Conservation (phyloP, 208 protist species). For the Zelonia costaricensis region DNA sequence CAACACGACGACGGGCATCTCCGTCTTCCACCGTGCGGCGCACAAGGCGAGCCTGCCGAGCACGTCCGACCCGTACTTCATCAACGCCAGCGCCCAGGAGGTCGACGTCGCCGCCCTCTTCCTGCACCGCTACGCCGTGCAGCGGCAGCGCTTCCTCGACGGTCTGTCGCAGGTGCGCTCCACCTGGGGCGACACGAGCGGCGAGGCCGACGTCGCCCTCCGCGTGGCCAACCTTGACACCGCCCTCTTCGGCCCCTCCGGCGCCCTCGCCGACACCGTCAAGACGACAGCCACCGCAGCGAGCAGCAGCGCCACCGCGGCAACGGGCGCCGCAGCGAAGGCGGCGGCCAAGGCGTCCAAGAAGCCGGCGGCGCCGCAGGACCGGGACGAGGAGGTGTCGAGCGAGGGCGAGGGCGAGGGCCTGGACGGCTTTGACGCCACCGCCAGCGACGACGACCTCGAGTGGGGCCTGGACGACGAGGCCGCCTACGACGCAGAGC, state of each 20-base stretch:
- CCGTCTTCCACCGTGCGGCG: conserved; percentile 77
- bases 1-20: conserved; percentile 45
- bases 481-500: conserved; percentile 45
- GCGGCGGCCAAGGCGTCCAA: neutral
- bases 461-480: conserved; percentile 81
- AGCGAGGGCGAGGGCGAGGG: conserved; percentile 19
- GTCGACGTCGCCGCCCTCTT: conserved; percentile 88
- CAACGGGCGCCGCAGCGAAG: neutral
- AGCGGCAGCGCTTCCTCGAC: conserved; percentile 85
- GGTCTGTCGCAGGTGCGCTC: conserved; percentile 78
- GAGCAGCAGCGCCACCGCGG: neutral
- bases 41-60: conserved; percentile 74
- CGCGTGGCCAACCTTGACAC: conserved; percentile 68
- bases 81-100: conserved; percentile 75
- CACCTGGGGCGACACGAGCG: conserved; percentile 85
- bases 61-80: conserved; percentile 88
- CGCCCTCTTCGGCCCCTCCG: conserved; percentile 82
- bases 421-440: conserved; percentile 43
- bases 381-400: conserved; percentile 32
- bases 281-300: conserved; percentile 3
- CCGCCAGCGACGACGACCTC: conserved; percentile 52
- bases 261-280: conserved; percentile 32
- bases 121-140: conserved; percentile 89
- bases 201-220: conserved; percentile 78
- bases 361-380: conserved; percentile 12